These are phyloP conservation scores for Ilyonectria sp. DNA, from an alignment of 2,329 filamentous ascomycete genomes.

Conservation along the genomic window DNA sequence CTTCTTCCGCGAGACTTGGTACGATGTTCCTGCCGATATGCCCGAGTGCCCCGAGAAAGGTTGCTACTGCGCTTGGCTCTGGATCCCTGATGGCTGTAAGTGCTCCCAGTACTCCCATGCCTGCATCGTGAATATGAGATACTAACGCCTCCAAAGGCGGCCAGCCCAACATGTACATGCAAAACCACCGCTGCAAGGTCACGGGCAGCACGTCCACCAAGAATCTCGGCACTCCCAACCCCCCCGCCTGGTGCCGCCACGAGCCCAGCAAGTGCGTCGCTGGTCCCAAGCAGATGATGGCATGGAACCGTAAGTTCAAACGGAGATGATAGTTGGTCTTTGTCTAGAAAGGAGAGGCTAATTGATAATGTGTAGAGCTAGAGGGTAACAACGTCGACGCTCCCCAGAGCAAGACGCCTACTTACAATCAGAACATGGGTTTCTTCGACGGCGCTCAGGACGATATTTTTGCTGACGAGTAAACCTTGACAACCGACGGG, in stretches of 20 bases:
- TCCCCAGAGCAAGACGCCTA: constrained; percentile 48
- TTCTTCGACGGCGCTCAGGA: constrained; percentile 52
- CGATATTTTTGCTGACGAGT: constrained; percentile 28
- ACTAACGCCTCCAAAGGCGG: constrained; percentile 37
- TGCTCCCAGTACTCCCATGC: background rate
- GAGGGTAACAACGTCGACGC: constrained; percentile 53
- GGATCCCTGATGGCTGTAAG: constrained; percentile 50
- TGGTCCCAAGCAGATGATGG: constrained; percentile 67
- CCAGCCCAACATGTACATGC: constrained; percentile 60
- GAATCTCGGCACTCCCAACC: constrained; percentile 57
- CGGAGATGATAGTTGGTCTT: too few relatives aligned
- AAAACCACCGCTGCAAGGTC: constrained; percentile 64
- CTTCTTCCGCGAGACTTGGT: constrained; percentile 50
- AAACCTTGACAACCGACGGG: too few relatives aligned
- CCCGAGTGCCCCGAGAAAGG: constrained; percentile 48
- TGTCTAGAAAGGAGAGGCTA: too few relatives aligned
- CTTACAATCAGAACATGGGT: constrained; percentile 54
- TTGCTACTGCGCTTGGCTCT: constrained; percentile 52
- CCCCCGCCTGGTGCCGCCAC: constrained; percentile 59
- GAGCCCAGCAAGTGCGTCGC: constrained; percentile 59
- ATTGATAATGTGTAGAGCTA: constrained; percentile 42
- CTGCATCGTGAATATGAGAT: fast-evolving
- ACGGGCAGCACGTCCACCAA: constrained; percentile 58
- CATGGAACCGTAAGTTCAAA: constrained; percentile 56
- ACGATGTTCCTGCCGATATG: constrained; percentile 48